Evolutionary conservation across 305 asterid genomes (phyloP), one percentile per base, ranked within the genome.

Genomic region (Stenogyne calaminthoides): DNA sequence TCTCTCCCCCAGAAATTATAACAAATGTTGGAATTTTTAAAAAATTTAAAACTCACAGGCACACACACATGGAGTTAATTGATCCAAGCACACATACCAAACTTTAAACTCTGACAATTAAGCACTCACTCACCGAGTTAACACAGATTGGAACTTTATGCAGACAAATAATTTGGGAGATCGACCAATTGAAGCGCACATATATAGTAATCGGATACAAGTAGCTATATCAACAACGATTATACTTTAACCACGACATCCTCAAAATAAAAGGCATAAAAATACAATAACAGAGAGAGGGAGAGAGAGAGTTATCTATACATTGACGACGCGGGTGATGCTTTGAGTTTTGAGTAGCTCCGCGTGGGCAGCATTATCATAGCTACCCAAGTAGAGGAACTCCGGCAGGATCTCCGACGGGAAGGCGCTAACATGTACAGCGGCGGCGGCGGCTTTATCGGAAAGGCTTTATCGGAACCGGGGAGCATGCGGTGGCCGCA

Each of bases 401-500:
- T 55, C 15, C 6, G 61, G 61, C 32, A 55, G 34, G 61, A 55
- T 55, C 61, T 55, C 61, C 61, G 61, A 18, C 32, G 61, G 34
- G 29, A 55, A 19, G 14, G 34, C 34, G 34, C 61, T 55, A 9
- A 55, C 8, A 52, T 52, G 25, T 52, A 16, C 14, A 0, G 59
- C 0, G 59, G 27, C 59, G 29, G 29, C 61, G 61, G 15, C n/a
- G n/a, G n/a, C n/a, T n/a, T n/a, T n/a, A n/a, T n/a, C n/a, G n/a
- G n/a, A n/a, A n/a, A n/a, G n/a, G n/a, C 2, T 55, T 19, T 20
- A 55, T 55, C 61, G 15, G 61, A 55, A 9, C 14, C 34, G 34
- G 32, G 34, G 61, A 20, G 61, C 58, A 52, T 52, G 7, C 32
- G 32, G 61, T 55, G 61, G 61, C 61, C 61, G 32, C 61, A 55